Base-by-base conservation (phyloP, 352 stramenopile genomes). In the Globisporangium irregulare region DNA sequence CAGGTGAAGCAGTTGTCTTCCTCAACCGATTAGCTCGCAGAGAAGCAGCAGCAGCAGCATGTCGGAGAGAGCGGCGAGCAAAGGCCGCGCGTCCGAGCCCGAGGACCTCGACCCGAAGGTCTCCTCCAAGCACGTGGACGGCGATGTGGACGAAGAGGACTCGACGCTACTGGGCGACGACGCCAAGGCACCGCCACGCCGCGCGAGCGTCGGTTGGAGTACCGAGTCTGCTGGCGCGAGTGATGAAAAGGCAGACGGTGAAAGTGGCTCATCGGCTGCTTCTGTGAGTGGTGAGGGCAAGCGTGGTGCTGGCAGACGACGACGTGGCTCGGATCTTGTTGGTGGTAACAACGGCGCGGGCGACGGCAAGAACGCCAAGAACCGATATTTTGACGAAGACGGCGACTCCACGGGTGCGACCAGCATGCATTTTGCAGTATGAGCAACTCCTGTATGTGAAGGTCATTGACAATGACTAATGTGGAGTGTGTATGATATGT, bases 361-460 rank as follows among this genome's bases (percentile, higher is more conserved):
- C 18, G 78, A 81, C 29, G 77, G 76, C 64, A 85, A 87, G 61
- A 66, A 59, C 3, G 27, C 61, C 27, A 90, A 87, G 70, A 91
- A 90, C 59, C 80, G 80, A 12, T 83, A 93, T 62, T 93, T 93
- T 46, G 85, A 91, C 64, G 85, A 93, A 20, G 85, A 90, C 43
- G 72, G 80, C 32, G 82, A 90, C 53, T 79, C 76, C 0, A 91
- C 76, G 18, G 82, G 85, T 86, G 68, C 59, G 41, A 27, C 1
- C 48, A 3, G 5, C 15, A 59, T 22, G 14, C 7, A 18, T 7
- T 18, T 14, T 54, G 7, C 57, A 18, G 12, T 46, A 5, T 46
- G 38, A 18, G 15, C 4, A 15, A 8, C 29, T 32, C 29, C 29
- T 32, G 29, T 41, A 41, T 41, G 12, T 20, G 38, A 20, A 7